Evolutionary conservation across 129 eudicot genomes (phyloP).

Genomic region (Helianthus annuus): DNA sequence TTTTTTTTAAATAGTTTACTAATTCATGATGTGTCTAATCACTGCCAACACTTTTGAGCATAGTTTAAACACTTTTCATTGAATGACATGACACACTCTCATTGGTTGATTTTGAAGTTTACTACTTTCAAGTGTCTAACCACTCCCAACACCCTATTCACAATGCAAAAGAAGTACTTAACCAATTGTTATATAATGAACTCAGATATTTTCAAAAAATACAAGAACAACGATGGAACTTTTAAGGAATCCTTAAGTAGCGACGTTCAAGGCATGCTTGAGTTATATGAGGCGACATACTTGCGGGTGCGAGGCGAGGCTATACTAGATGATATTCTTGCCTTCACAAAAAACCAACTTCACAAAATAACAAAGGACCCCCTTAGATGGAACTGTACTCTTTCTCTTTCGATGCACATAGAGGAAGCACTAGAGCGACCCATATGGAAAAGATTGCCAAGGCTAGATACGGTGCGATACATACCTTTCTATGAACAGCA

Average conservation of each 20-base stretch:
- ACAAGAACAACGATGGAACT: not conserved
- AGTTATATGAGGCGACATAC: slow-evolving; percentile 1
- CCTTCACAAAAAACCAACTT: not conserved
- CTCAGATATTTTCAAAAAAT: not conserved
- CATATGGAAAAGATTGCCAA: too few species aligned
- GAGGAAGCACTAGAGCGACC: slow-evolving; percentile 3
- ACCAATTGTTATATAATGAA: not conserved
- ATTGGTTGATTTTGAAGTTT: too few species aligned
- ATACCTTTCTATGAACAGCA: slow-evolving; percentile 3
- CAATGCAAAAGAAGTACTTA: not conserved
- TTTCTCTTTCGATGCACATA: slow-evolving; percentile 3
- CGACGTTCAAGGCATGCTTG: not conserved
- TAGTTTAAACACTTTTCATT: too few species aligned
- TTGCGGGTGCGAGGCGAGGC: slow-evolving; percentile 1
- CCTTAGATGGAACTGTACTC: not conserved
- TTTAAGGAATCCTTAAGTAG: not conserved
- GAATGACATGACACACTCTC: too few species aligned
- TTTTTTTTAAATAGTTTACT: too few species aligned
- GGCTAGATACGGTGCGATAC: not conserved
- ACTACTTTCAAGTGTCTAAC: too few species aligned
- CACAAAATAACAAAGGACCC: not conserved
- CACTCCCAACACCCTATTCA: not conserved
- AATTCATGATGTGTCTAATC: too few species aligned
- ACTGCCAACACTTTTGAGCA: too few species aligned
- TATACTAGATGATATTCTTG: not conserved